phyloP scores from a whole-genome alignment of 768 basidiomycete genomes.

The Tulasnella sp. region DNA sequence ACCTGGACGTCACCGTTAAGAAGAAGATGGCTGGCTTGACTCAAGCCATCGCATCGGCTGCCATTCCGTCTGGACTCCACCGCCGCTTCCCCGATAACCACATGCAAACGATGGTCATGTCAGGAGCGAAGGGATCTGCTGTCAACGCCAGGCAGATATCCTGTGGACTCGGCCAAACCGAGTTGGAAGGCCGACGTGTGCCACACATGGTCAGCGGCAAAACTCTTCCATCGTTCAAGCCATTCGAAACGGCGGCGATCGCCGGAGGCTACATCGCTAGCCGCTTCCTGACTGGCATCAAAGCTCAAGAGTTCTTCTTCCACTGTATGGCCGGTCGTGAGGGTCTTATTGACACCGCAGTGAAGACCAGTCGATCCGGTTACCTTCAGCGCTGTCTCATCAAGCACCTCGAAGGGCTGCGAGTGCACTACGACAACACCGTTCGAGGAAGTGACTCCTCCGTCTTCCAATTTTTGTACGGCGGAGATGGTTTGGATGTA shows the following conservation, averaged over 20 bases:
- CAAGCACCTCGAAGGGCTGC: constrained; percentile 95
- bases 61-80: constrained; percentile 77
- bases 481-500: constrained; percentile 92
- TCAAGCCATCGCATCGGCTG: constrained; percentile 78
- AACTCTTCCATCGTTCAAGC: constrained; percentile 91
- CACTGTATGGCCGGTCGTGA: constrained; percentile 99
- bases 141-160: constrained; percentile 98
- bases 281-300: constrained; percentile 96
- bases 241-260: constrained; percentile 96
- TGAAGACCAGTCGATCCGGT: constrained; percentile 97
- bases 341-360: constrained; percentile 97
- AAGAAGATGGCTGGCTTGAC: constrained; percentile 77
- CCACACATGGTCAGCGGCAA: constrained; percentile 99
- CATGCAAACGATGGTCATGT: constrained; percentile 98
- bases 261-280: constrained; percentile 98
- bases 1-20: constrained; percentile 88
- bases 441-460: constrained; percentile 92
- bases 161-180: constrained; percentile 95
- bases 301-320: constrained; percentile 99
- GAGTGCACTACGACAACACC: constrained; percentile 96
- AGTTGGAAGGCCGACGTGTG: constrained; percentile 95
- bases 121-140: constrained; percentile 95
- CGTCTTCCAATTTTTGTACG: constrained; percentile 93
- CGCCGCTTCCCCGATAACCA: constrained; percentile 96
- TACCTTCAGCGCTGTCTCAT: constrained; percentile 97